Percentiles rank a stretch among this genome's conserved stretches.
phyloP scores from a whole-genome alignment of 805 yeast species.

The Yamadazyma ubonensis region DNA sequence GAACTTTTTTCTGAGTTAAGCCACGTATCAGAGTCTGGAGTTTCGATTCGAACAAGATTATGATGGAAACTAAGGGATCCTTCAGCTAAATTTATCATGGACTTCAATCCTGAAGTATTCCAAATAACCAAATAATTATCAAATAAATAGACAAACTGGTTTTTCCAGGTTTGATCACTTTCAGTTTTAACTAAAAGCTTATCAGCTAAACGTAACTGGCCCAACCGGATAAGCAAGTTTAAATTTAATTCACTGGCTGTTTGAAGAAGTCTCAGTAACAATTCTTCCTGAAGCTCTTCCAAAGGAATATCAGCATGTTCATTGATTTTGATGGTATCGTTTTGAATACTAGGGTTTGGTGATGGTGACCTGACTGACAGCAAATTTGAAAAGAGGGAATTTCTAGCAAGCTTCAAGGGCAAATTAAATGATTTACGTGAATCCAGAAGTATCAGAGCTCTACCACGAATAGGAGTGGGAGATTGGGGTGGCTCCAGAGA shows the following conservation, averaged over 20 bases:
- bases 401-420: neutral
- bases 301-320: slow-evolving; percentile 20
- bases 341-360: slow-evolving; percentile 19
- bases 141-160: slow-evolving; percentile 31
- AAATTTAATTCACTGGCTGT: slow-evolving; percentile 23
- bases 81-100: slow-evolving; percentile 1
- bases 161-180: neutral
- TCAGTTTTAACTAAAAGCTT: slow-evolving; percentile 19
- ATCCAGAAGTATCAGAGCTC: no score
- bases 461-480: no score
- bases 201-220: slow-evolving; percentile 38
- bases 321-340: slow-evolving; percentile 18
- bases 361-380: slow-evolving; percentile 18
- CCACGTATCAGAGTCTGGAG: slow-evolving; percentile 15
- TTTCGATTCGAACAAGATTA: slow-evolving; percentile 5
- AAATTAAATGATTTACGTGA: no score
- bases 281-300: slow-evolving; percentile 28
- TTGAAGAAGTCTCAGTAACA: slow-evolving; percentile 29
- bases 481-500: no score
- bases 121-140: slow-evolving; percentile 29
- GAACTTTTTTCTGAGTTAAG: slow-evolving; percentile 28
- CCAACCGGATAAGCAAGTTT: slow-evolving; percentile 29
- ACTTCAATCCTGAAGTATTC: neutral
- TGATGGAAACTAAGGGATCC: slow-evolving; percentile 8
- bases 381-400: neutral